phyloP scores from a whole-genome alignment of 495 filamentous ascomycete genomes.

The Thermochaetoides thermophila region DNA sequence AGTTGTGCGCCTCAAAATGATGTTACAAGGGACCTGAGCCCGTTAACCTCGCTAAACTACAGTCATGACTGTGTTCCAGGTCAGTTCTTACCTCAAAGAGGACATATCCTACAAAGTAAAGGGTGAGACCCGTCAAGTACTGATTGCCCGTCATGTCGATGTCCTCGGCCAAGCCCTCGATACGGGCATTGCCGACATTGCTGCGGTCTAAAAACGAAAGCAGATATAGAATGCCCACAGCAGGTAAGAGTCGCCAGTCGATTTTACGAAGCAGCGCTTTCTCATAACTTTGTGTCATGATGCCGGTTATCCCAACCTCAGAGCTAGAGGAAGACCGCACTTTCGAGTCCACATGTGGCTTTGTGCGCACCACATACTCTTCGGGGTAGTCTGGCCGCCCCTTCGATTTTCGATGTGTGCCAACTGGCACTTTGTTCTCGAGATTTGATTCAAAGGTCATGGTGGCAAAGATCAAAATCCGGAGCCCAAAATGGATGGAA shows the following conservation, averaged over 20 bases:
- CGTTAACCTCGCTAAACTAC: background rate
- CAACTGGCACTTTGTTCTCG: too few species aligned
- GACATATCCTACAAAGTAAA: slow-evolving; percentile 69
- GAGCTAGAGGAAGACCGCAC: too few species aligned
- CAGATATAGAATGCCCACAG: slow-evolving; percentile 53
- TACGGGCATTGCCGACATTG: slow-evolving; percentile 44
- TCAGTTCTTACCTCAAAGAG: slow-evolving; percentile 29
- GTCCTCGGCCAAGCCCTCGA: slow-evolving; percentile 50
- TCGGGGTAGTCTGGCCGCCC: too few species aligned
- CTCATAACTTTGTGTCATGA: too few species aligned
- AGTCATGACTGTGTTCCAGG: too few species aligned
- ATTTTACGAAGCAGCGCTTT: slow-evolving; percentile 48
- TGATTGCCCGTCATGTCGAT: slow-evolving; percentile 56
- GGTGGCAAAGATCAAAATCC: too few species aligned
- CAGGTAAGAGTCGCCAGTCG: slow-evolving; percentile 48
- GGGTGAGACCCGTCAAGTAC: slow-evolving; percentile 54
- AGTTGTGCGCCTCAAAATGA: slow-evolving; percentile 56
- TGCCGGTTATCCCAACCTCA: too few species aligned
- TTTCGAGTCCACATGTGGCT: too few species aligned
- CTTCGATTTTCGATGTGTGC: too few species aligned
- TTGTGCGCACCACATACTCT: too few species aligned
- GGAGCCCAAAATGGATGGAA: too few species aligned
- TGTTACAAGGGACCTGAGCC: slow-evolving; percentile 50
- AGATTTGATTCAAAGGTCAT: too few species aligned
- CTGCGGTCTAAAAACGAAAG: slow-evolving; percentile 62